Percentiles rank a stretch among this genome's conserved stretches.
phyloP scores from a whole-genome alignment of 805 yeast species.

The Komagataella phaffii region DNA sequence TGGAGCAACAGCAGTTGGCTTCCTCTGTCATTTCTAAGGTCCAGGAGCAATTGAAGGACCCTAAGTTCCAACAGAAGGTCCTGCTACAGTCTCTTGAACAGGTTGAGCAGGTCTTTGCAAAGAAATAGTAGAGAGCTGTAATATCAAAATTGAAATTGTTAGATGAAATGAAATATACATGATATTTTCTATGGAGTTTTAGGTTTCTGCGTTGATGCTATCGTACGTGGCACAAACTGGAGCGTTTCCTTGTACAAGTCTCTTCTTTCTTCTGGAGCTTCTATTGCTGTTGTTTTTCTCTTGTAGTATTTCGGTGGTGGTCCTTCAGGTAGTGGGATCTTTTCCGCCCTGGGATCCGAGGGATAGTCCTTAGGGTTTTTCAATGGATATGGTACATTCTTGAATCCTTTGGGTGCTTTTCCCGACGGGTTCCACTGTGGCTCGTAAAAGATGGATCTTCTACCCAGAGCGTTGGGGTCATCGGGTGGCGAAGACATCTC shows the following conservation, averaged over 20 bases:
- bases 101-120: slow-evolving; percentile 68
- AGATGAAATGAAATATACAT: background rate
- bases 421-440: slow-evolving; percentile 58
- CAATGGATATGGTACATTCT: slow-evolving; percentile 19
- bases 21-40: slow-evolving; percentile 80
- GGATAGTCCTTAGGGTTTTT: slow-evolving; percentile 4
- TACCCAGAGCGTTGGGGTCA: slow-evolving; percentile 23
- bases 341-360: background rate
- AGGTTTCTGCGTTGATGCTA: background rate
- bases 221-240: slow-evolving; percentile 1
- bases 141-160: background rate
- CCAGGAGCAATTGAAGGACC: slow-evolving; percentile 67
- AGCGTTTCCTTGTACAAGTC: slow-evolving; percentile 2
- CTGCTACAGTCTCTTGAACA: slow-evolving; percentile 87
- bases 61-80: slow-evolving; percentile 88
- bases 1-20: slow-evolving; percentile 88
- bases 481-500: slow-evolving; percentile 3
- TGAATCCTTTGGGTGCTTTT: slow-evolving; percentile 25
- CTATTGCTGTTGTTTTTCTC: slow-evolving; percentile 9
- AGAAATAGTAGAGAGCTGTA: slow-evolving; percentile 13
- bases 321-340: slow-evolving; percentile 22
- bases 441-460: slow-evolving; percentile 43
- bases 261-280: slow-evolving; percentile 5
- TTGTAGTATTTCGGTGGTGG: slow-evolving; percentile 35
- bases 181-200: slow-evolving; percentile 1